These are phyloP conservation scores for Haematococcus sp. DNA, from an alignment of 139 green algal species.

Conservation along the genomic window DNA sequence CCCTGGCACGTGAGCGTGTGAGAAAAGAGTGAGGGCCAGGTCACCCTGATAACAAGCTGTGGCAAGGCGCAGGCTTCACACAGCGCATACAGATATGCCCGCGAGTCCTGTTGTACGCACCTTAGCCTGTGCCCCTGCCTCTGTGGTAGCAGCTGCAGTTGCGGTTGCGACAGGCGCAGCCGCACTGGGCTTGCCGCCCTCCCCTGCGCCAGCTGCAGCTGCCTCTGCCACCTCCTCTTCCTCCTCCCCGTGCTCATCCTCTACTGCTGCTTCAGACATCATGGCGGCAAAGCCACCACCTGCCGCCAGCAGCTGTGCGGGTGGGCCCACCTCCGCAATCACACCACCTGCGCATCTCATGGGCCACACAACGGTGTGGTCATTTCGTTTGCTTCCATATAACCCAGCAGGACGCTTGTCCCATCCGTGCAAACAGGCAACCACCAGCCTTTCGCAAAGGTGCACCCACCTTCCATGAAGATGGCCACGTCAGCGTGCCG, in stretches of 20 bases:
- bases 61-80: too few relatives aligned
- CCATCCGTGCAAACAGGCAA: too few relatives aligned
- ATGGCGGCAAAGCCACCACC: conserved; percentile 46
- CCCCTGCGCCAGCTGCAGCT: conserved; percentile 4
- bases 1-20: neutral
- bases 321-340: conserved; percentile 43
- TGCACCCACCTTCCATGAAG: conserved; percentile 20
- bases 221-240: conserved; percentile 22
- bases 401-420: too few relatives aligned
- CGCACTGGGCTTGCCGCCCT: too few relatives aligned
- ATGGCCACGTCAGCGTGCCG: conserved; percentile 45
- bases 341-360: conserved; percentile 21
- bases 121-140: neutral
- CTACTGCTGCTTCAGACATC: conserved; percentile 42
- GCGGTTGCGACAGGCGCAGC: neutral
- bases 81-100: too few relatives aligned
- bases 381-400: too few relatives aligned
- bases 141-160: neutral
- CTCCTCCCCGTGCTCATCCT: neutral
- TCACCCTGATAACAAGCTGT: too few relatives aligned
- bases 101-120: too few relatives aligned
- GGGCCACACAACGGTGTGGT: too few relatives aligned
- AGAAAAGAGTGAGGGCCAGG: too few relatives aligned
- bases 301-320: conserved; percentile 28
- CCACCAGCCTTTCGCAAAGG: too few relatives aligned